Evolutionary conservation across 2,329 filamentous ascomycete species (phyloP), one percentile per base, ranked within the genome.

Genomic region (Tolypocladium tundrense): DNA sequence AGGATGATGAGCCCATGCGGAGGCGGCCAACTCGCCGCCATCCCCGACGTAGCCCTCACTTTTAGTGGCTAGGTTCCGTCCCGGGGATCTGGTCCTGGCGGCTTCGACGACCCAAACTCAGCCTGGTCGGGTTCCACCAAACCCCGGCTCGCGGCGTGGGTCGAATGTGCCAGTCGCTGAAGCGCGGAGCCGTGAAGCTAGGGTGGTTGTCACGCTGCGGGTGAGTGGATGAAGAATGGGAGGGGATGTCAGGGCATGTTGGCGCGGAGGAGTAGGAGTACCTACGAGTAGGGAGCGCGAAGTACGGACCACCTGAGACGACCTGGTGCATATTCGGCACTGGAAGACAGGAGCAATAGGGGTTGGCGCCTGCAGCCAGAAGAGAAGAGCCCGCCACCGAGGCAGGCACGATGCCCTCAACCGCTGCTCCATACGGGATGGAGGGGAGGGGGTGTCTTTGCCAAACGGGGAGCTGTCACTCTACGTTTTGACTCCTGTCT

Each of bases 71-170:
- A 42, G 27, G 31, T 24, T 48, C 40, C 31, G 60, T 60, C 63
- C 68, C 68, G 65, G 65, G 64, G 68, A 69, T 71, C 63, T 71
- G 67, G 69, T 69, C 68, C 64, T 63, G 68, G 69, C 67, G 68
- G 65, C 63, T 67, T 65, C 64, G 56, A 58, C 51, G 53, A 68
- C 60, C 65, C 68, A 67, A 67, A 69, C 64, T 61, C 57, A 61
- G 63, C 58, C 59, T 61, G 60, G 52, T 33, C 39, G 16, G 50
- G 35, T 24, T 43, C 39, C 50, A 43, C 37, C 19, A 3, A n/a
- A 33, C 19, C 31, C 54, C 42, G 42, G 54, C n/a, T 9, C 21
- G 53, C 21, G 7, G 19, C n/a, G 50, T 33, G 50, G 50, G 50
- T 52, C 42, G 42, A 24, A 11, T n/a, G 40, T 42, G 19, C 40